Conservation (phyloP, 768 basidiomycete species). For the Lactarius trivialis region DNA sequence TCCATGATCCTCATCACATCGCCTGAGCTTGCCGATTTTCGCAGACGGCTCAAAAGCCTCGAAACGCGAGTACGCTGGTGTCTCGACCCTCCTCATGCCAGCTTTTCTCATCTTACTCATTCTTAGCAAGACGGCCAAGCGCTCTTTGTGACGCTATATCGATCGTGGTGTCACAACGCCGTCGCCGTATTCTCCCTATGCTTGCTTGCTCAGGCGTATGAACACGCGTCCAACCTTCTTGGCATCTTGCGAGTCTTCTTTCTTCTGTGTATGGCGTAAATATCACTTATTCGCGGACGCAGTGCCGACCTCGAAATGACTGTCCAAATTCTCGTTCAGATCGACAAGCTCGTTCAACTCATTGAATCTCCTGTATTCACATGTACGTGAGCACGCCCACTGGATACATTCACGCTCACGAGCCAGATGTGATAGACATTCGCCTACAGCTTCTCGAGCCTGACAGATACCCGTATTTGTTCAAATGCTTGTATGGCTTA, state of each 20-base stretch:
- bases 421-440: conserved; percentile 43
- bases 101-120: neutral
- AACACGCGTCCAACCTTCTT: conserved; percentile 93
- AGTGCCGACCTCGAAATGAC: conserved; percentile 98
- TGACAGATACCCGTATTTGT: conserved; percentile 91
- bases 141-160: conserved; percentile 86
- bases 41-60: conserved; percentile 85
- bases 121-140: conserved; percentile 89
- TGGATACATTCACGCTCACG: neutral
- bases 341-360: conserved; percentile 95
- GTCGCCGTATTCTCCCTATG: conserved; percentile 96
- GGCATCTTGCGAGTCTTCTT: conserved; percentile 76
- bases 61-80: conserved; percentile 71
- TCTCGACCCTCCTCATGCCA: neutral
- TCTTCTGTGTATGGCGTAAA: neutral
- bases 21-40: conserved; percentile 91
- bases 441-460: conserved; percentile 95
- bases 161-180: conserved; percentile 98
- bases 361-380: conserved; percentile 99
- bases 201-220: conserved; percentile 94
- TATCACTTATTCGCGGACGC: neutral
- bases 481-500: conserved; percentile 95
- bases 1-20: conserved; percentile 96
- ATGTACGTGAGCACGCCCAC: conserved; percentile 44
- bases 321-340: conserved; percentile 87